These are phyloP conservation scores for Ustilago hordei DNA, from an alignment of 1,284 basidiomycete species.

Conservation along the genomic window DNA sequence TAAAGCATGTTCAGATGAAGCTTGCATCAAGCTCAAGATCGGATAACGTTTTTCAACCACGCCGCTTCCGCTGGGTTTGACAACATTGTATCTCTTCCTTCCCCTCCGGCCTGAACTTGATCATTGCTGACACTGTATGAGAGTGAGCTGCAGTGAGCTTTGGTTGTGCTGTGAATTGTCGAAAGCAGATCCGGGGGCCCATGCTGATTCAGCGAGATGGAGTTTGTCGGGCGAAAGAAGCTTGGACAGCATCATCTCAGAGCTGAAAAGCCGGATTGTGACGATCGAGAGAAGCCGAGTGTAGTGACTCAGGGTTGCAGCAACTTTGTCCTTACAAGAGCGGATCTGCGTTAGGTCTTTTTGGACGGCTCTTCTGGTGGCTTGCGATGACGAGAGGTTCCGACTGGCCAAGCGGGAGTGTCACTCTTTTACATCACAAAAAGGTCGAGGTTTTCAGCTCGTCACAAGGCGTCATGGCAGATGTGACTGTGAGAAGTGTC, in stretches of 20 bases:
- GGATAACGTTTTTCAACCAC: constrained; percentile 4
- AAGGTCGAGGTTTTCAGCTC: constrained; percentile 6
- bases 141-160: no score
- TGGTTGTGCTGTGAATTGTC: no score
- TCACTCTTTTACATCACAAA: not conserved
- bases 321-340: not conserved
- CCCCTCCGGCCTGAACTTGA: not conserved
- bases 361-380: not conserved
- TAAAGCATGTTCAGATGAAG: not conserved
- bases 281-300: not conserved
- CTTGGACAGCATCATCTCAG: not conserved
- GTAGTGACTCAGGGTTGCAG: constrained; percentile 3
- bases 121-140: no score
- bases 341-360: not conserved
- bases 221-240: not conserved
- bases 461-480: constrained; percentile 12
- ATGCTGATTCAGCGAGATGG: no score
- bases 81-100: not conserved
- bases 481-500: not conserved
- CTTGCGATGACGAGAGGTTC: not conserved
- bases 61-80: constrained; percentile 2
- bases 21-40: not conserved
- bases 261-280: not conserved
- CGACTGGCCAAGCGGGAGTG: not conserved
- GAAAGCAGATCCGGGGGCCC: no score